Evolutionary conservation across 2,329 filamentous ascomycete genomes (phyloP).

Genomic region (Botrytis porri): DNA sequence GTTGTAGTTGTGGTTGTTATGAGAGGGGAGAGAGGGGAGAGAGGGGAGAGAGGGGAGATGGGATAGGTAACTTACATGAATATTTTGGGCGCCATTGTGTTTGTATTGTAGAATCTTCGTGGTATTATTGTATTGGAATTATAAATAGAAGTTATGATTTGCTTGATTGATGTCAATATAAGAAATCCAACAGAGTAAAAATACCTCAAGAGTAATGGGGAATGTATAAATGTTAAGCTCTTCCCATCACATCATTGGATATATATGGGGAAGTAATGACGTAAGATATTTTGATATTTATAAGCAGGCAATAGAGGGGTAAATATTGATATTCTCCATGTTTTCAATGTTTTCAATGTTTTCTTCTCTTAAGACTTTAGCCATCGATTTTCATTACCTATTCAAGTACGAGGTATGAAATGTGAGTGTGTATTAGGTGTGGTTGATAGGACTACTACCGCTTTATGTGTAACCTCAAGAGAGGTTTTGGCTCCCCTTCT

Average conservation of each 20-base stretch:
- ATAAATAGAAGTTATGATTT: background rate
- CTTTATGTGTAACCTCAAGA: no score
- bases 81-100: conserved; percentile 30
- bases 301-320: conserved; percentile 2
- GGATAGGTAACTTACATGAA: conserved; percentile 29
- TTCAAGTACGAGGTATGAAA: no score
- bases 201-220: no score
- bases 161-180: no score
- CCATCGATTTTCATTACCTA: background rate
- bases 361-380: background rate
- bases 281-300: background rate
- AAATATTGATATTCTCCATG: background rate
- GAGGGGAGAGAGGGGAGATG: no score
- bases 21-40: no score
- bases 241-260: background rate
- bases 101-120: background rate
- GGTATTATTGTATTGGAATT: background rate
- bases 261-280: background rate
- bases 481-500: no score
- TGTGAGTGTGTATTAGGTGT: background rate
- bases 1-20: background rate
- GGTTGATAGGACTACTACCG: background rate
- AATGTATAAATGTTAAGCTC: background rate
- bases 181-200: background rate
- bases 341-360: background rate